Percentiles rank a stretch among this genome's conserved stretches.
These are phyloP conservation scores for Blastocystis sp. DNA, from an alignment of 352 stramenopile species.

Conservation along the genomic window DNA sequence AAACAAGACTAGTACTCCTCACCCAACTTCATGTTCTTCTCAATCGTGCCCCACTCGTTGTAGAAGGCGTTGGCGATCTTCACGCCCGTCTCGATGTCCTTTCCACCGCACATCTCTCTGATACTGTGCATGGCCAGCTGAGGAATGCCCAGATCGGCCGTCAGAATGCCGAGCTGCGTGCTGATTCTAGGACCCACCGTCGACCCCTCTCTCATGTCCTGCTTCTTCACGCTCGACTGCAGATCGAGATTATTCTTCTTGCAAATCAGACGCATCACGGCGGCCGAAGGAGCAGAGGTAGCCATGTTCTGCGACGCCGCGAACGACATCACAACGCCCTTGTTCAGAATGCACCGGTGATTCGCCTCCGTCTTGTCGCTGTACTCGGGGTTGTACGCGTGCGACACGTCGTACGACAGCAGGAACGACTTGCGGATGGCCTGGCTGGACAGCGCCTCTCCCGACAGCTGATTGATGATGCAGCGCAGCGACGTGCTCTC, in stretches of 20 bases:
- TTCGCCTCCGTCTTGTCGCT: slow-evolving; percentile 91
- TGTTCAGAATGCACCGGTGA: slow-evolving; percentile 88
- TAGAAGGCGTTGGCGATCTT: slow-evolving; percentile 91
- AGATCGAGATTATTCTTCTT: slow-evolving; percentile 81
- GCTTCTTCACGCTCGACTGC: slow-evolving; percentile 92
- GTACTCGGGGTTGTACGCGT: slow-evolving; percentile 98
- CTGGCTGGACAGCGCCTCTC: background rate
- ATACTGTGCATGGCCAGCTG: slow-evolving; percentile 98
- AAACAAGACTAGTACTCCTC: slow-evolving; percentile 69
- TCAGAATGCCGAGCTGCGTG: slow-evolving; percentile 90
- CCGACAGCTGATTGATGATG: slow-evolving; percentile 38
- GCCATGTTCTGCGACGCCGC: slow-evolving; percentile 96
- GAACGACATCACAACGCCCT: slow-evolving; percentile 93
- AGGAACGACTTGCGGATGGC: slow-evolving; percentile 67
- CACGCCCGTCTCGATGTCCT: slow-evolving; percentile 80
- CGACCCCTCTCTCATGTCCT: slow-evolving; percentile 92
- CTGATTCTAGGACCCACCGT: slow-evolving; percentile 95
- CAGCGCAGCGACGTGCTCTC: slow-evolving; percentile 78
- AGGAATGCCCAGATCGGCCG: slow-evolving; percentile 93
- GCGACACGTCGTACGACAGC: slow-evolving; percentile 87
- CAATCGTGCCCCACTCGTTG: slow-evolving; percentile 83
- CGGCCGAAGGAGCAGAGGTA: slow-evolving; percentile 86
- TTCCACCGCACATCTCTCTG: slow-evolving; percentile 91
- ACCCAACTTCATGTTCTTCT: slow-evolving; percentile 56
- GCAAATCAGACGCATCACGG: slow-evolving; percentile 61